Conservation (phyloP, 805 yeast species). For the Wilhelminamyces savonicus region DNA sequence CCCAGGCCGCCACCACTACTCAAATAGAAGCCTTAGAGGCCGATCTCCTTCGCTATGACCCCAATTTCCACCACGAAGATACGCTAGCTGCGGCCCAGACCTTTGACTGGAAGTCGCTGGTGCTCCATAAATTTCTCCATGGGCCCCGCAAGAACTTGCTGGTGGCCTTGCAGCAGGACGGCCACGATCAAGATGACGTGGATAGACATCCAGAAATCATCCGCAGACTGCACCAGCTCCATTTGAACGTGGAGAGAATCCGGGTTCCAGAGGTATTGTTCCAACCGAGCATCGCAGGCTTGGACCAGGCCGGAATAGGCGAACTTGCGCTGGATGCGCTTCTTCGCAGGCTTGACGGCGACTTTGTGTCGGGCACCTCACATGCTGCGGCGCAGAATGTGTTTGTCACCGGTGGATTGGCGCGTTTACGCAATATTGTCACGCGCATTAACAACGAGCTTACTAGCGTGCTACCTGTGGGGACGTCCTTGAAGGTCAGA, state of each 20-base stretch:
- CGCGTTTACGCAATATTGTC: conserved; percentile 57
- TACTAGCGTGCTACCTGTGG: conserved; percentile 63
- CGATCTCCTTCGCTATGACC: conserved; percentile 74
- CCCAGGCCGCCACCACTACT: conserved; percentile 67
- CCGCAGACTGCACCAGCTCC: conserved; percentile 87
- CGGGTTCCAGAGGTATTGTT: conserved; percentile 88
- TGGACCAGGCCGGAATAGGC: conserved; percentile 91
- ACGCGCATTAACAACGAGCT: conserved; percentile 68
- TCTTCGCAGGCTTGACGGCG: conserved; percentile 51
- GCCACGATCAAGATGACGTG: conserved; percentile 35
- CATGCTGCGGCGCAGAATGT: conserved; percentile 54
- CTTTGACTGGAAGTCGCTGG: conserved; percentile 78
- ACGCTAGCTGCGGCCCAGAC: conserved; percentile 63
- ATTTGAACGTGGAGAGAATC: conserved; percentile 83
- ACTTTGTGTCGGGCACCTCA: conserved; percentile 50
- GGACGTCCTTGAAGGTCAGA: conserved; percentile 53
- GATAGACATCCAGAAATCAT: conserved; percentile 53
- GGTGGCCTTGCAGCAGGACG: conserved; percentile 36
- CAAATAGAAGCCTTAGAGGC: conserved; percentile 60
- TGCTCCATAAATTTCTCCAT: conserved; percentile 75
- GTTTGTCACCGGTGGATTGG: conserved; percentile 83
- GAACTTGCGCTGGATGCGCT: conserved; percentile 70
- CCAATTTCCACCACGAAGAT: conserved; percentile 79
- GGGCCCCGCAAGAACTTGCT: conserved; percentile 87
- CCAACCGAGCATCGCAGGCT: conserved; percentile 90